Evolutionary conservation across 208 protist genomes (phyloP).

Genomic region (Acanthamoeba divionensis): DNA sequence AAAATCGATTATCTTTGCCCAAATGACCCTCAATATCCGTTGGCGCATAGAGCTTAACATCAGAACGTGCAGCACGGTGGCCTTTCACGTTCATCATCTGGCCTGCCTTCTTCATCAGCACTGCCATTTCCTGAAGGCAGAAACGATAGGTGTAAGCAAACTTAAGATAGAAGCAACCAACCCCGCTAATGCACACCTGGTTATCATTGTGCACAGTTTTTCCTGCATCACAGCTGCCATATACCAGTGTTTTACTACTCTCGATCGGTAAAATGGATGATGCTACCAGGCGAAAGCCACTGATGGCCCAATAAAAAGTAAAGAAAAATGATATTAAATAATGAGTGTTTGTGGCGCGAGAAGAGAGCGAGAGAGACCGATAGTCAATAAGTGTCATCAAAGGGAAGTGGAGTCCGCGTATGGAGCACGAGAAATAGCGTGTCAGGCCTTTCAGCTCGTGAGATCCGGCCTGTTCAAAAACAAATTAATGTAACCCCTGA

Average conservation of each 20-base stretch:
- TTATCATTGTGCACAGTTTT: slow-evolving; percentile 37
- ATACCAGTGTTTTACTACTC: slow-evolving; percentile 15
- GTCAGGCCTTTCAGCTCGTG: slow-evolving; percentile 56
- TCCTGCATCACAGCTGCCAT: slow-evolving; percentile 34
- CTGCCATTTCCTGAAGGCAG: neutral
- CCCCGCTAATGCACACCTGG: neutral
- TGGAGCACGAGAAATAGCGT: slow-evolving; percentile 10
- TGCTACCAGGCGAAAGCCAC: slow-evolving; percentile 53
- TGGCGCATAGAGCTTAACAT: slow-evolving; percentile 1
- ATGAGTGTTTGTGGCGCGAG: no score
- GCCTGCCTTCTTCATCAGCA: slow-evolving; percentile 52
- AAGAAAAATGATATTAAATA: neutral
- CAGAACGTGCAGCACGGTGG: neutral
- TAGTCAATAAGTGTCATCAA: slow-evolving; percentile 62
- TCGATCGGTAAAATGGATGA: slow-evolving; percentile 53
- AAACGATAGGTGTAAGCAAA: no score
- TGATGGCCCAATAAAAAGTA: neutral
- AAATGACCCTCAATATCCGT: slow-evolving; percentile 55
- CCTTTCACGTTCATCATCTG: slow-evolving; percentile 38
- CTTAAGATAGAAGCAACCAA: no score
- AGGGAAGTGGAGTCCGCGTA: slow-evolving; percentile 45
- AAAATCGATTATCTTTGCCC: slow-evolving; percentile 18
- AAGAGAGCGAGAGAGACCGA: neutral
- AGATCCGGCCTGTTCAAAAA: neutral
- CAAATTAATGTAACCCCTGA: no score